Evolutionary conservation across 192 early-diverging fungal genomes (phyloP).

Genomic region (Podila minutissima): DNA sequence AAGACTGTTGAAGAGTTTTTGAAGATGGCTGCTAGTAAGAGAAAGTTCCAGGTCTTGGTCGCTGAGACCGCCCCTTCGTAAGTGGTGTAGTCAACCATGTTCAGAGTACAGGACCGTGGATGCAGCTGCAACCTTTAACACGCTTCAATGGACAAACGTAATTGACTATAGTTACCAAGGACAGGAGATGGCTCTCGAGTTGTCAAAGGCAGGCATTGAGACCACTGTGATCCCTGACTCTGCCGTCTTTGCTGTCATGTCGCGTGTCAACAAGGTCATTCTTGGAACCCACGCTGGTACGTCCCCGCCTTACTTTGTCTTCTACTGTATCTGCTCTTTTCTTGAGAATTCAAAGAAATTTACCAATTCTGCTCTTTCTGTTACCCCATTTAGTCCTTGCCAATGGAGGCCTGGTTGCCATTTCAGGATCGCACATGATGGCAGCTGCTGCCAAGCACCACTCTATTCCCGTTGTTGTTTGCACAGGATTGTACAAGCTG

Average conservation of each 20-base stretch:
- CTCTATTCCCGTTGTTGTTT: slow-evolving; percentile 93
- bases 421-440: slow-evolving; percentile 81
- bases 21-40: slow-evolving; percentile 82
- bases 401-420: slow-evolving; percentile 92
- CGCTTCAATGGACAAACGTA: too few relatives aligned
- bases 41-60: slow-evolving; percentile 95
- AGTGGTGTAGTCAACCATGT: slow-evolving; percentile 19
- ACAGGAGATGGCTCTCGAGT: slow-evolving; percentile 81
- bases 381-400: slow-evolving; percentile 72
- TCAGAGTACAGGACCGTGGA: not conserved
- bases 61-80: slow-evolving; percentile 91
- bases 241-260: slow-evolving; percentile 97
- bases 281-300: slow-evolving; percentile 87
- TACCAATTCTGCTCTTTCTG: not conserved
- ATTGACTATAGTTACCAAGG: slow-evolving; percentile 72
- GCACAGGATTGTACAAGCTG: slow-evolving; percentile 89
- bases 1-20: slow-evolving; percentile 87
- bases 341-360: not conserved
- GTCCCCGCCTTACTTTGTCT: not conserved
- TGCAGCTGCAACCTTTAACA: not conserved
- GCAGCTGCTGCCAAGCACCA: slow-evolving; percentile 94
- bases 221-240: slow-evolving; percentile 92
- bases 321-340: not conserved
- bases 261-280: slow-evolving; percentile 97
- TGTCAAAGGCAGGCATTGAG: slow-evolving; percentile 85